Evolutionary conservation across 208 protist genomes (phyloP).

Genomic region (Trypanosoma avium): DNA sequence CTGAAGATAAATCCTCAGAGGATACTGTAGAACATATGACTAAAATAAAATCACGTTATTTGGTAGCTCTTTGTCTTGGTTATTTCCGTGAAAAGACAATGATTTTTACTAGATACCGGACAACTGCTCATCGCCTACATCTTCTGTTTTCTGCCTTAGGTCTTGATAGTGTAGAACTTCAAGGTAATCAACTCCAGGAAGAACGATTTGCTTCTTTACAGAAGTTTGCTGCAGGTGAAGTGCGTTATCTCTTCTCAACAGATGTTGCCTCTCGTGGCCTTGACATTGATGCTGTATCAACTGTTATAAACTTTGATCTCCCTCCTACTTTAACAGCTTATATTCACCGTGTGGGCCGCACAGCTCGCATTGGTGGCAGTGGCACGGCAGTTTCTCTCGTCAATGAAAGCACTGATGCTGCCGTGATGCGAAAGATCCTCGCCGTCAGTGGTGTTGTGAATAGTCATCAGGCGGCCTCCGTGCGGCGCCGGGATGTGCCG

Average conservation of each 20-base stretch:
- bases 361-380: constrained; percentile 93
- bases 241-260: constrained; percentile 90
- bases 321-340: constrained; percentile 97
- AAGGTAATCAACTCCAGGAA: constrained; percentile 85
- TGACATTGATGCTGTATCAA: constrained; percentile 95
- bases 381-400: constrained; percentile 96
- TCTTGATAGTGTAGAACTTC: constrained; percentile 73
- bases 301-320: constrained; percentile 98
- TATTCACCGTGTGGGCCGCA: constrained; percentile 98
- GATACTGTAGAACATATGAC: constrained; percentile 53
- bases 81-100: constrained; percentile 81
- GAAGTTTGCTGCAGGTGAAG: constrained; percentile 75
- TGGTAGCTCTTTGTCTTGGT: constrained; percentile 76
- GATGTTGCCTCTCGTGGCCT: constrained; percentile 94
- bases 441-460: constrained; percentile 77
- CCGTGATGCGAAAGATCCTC: constrained; percentile 90
- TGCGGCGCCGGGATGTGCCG: constrained; percentile 79
- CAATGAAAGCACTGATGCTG: constrained; percentile 67
- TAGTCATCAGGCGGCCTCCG: constrained; percentile 66
- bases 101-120: constrained; percentile 88
- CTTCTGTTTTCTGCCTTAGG: constrained; percentile 78
- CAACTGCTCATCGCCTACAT: constrained; percentile 76
- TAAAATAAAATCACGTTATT: constrained; percentile 76
- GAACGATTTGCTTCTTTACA: constrained; percentile 78
- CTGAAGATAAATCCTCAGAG: constrained; percentile 4